Evolutionary conservation across 768 basidiomycete genomes (phyloP), one percentile per base, ranked within the genome.

Genomic region (Tephrocybe sp.): DNA sequence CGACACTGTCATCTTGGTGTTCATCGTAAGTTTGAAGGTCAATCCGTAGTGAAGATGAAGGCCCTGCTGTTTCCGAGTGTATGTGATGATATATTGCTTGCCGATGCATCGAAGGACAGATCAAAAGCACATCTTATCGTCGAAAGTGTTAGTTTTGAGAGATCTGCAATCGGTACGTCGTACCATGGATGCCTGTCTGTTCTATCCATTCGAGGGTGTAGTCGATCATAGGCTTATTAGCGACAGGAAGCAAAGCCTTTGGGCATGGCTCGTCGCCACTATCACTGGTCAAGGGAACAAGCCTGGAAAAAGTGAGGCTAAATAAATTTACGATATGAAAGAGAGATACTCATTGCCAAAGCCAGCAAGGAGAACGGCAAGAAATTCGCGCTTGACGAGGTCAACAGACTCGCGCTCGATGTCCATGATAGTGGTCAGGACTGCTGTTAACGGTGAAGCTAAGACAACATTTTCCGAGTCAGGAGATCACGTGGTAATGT

Each of bases 181-280:
- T 48, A 88, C 94, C 92, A 74, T 80, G 83, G 30, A 97, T 83
- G 18, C 92, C 91, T 10, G 92, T 85, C 36, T 88, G 80, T 59
- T 96, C 90, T 24, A 98, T 68, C 95, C 95, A 98, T 7, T 81
- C 74, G 23, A 98, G 75, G 7, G 82, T 78, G 58, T 90, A 89
- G 63, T 92, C 87, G 52, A 98, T 76, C 72, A 97, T 83, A 1
- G 94, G 92, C 55, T 78, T 87, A 62, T 97, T 96, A 21, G 84
- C 91, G 30, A 98, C 78, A 6, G 93, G 91, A 5, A 97, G 75
- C 6, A 98, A 72, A 6, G 93, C 88, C 65, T 98, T 98, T 34
- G 91, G 89, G 65, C 81, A 88, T 20, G 90, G 82, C 49, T 85
- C 84, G 43, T 91, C 90, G 49, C 90, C 91, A 62, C 90, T 75